Conservation (phyloP, 2,329 filamentous ascomycete genomes). For the Trichoderma sp. region DNA sequence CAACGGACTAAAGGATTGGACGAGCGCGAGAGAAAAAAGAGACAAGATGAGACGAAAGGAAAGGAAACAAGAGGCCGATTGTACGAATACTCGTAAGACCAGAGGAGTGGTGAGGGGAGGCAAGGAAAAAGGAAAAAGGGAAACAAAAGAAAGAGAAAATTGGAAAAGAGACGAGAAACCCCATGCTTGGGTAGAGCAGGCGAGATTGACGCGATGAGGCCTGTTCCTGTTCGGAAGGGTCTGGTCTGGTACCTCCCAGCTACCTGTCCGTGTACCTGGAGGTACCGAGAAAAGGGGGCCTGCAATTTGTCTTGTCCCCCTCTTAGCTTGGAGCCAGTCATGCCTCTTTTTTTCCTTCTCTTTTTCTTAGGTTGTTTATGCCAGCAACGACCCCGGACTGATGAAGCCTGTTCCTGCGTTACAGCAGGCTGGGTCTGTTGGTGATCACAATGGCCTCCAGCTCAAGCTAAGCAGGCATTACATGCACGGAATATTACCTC, state of each 20-base stretch:
- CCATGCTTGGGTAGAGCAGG: not conserved
- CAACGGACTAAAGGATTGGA: slow-evolving; percentile 8
- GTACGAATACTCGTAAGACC: not conserved
- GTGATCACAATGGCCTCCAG: not conserved
- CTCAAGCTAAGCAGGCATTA: not conserved
- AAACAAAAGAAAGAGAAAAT: not conserved
- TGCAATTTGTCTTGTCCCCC: slow-evolving; percentile 8
- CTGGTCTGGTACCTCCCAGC: not conserved
- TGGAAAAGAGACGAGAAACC: not conserved
- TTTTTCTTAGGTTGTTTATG: not conserved
- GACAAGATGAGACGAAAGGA: not conserved
- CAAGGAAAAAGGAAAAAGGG: not conserved
- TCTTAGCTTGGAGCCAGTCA: not conserved
- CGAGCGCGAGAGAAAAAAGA: not conserved
- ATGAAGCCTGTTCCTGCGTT: slow-evolving; percentile 6
- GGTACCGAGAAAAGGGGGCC: slow-evolving; percentile 13
- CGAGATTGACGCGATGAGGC: slow-evolving; percentile 17
- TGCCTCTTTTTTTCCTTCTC: not conserved
- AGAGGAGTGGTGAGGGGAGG: not conserved
- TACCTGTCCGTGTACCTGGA: not conserved
- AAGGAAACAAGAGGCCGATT: not conserved
- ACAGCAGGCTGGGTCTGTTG: not conserved
- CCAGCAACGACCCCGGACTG: slow-evolving; percentile 7
- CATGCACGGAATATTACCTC: not conserved
- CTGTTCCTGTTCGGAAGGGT: not conserved